A percentile compares a stretch with the other conserved stretches of the same genome.
Evolutionary conservation across 140 eudicot species (phyloP).

Genomic region (Eryngium alpinum): DNA sequence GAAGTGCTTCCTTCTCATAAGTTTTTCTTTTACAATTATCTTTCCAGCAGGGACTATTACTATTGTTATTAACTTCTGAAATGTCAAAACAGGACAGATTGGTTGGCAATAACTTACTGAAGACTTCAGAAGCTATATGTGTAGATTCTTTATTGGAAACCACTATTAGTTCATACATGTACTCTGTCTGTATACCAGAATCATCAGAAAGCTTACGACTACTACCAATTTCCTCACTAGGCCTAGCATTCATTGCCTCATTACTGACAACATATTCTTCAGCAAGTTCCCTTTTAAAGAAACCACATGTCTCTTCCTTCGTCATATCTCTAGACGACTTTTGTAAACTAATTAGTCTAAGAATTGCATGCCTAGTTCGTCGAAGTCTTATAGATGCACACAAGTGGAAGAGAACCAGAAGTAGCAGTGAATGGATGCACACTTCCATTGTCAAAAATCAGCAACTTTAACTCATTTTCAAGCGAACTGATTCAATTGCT

Average conservation of each 20-base stretch:
- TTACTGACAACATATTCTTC: constrained; percentile 19
- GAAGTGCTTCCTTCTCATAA: constrained; percentile 47
- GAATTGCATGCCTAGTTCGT: constrained; percentile 19
- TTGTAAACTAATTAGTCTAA: constrained; percentile 29
- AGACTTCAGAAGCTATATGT: constrained; percentile 36
- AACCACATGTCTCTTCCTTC: constrained; percentile 21
- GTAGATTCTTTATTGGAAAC: constrained; percentile 57
- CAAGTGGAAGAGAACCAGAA: constrained; percentile 30
- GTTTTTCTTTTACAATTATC: constrained; percentile 35
- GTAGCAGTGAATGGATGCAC: constrained; percentile 24
- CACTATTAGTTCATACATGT: constrained; percentile 28
- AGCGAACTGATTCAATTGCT: constrained; percentile 70
- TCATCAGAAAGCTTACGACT: constrained; percentile 17
- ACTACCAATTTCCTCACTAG: constrained; percentile 12
- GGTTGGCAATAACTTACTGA: constrained; percentile 53
- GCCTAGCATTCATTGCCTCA: constrained; percentile 13
- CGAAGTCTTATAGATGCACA: constrained; percentile 24
- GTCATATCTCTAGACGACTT: constrained; percentile 31
- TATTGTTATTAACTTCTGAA: constrained; percentile 1
- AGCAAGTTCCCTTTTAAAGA: constrained; percentile 14
- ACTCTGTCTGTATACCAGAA: constrained; percentile 11
- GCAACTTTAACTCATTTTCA: constrained; percentile 67
- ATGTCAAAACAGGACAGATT: constrained; percentile 13
- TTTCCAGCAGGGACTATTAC: constrained; percentile 5
- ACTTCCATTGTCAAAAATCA: constrained; percentile 28